Conservation (phyloP, 768 basidiomycete genomes). For the Austroboletus festivus region DNA sequence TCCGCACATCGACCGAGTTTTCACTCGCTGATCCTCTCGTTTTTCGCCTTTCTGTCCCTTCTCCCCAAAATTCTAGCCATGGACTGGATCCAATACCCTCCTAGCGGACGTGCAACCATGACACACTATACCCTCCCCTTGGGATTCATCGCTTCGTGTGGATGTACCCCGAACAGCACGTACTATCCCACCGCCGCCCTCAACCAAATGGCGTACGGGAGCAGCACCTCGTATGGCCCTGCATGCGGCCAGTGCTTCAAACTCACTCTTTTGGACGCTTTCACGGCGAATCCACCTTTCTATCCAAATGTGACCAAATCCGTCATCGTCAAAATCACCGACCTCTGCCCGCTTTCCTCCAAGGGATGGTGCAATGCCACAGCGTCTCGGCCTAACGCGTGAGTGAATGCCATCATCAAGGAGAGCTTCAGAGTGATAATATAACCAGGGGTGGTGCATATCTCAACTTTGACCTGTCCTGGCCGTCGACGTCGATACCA, state of each 20-base stretch:
- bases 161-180: constrained; percentile 66
- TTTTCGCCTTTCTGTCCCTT: constrained; percentile 23
- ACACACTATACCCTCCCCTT: constrained; percentile 64
- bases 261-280: constrained; percentile 68
- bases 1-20: constrained; percentile 2
- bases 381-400: constrained; percentile 58
- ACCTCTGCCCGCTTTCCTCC: constrained; percentile 66
- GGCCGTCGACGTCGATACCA: constrained; percentile 68
- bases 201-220: constrained; percentile 77
- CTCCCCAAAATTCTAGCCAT: constrained; percentile 25
- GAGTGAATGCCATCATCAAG: constrained; percentile 24
- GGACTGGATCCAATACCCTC: constrained; percentile 63
- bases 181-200: constrained; percentile 76
- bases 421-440: neutral
- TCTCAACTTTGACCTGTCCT: constrained; percentile 83
- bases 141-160: constrained; percentile 62
- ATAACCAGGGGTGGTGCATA: constrained; percentile 46
- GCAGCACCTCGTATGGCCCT: constrained; percentile 67
- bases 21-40: constrained; percentile 27
- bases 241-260: constrained; percentile 79
- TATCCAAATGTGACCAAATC: constrained; percentile 57
- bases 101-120: constrained; percentile 65
- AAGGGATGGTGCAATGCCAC: constrained; percentile 74
- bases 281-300: constrained; percentile 65
- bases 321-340: constrained; percentile 75